A percentile compares a stretch with the other conserved stretches of the same genome.
Evolutionary conservation across 495 filamentous ascomycete genomes (phyloP).

Genomic region (Parachaetomium inaequale): DNA sequence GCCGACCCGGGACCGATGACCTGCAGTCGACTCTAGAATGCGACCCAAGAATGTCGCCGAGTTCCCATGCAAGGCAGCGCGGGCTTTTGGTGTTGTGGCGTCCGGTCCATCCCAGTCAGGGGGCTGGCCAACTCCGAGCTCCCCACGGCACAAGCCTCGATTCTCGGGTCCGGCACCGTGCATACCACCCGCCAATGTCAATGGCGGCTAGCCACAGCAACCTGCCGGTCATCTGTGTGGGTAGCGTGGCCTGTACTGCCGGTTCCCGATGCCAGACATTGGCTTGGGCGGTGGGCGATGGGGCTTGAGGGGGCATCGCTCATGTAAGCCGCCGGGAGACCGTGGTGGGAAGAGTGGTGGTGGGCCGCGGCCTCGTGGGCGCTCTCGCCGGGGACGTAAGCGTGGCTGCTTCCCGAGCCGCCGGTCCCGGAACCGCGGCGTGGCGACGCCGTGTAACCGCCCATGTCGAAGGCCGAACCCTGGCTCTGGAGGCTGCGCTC

Average conservation of each 20-base stretch:
- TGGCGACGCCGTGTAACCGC: slow-evolving; percentile 23
- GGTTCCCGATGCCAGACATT: not conserved
- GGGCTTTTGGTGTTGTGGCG: not conserved
- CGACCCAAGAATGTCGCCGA: not conserved
- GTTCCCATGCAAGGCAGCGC: not conserved
- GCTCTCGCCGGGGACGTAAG: slow-evolving; percentile 29
- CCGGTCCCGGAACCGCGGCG: slow-evolving; percentile 24
- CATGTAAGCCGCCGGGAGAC: not conserved
- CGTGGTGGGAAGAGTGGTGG: not conserved
- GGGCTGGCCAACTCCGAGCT: not conserved
- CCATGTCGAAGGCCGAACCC: slow-evolving; percentile 21
- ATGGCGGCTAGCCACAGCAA: slow-evolving; percentile 21
- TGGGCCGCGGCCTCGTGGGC: slow-evolving; percentile 9
- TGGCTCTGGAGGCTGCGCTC: slow-evolving; percentile 14
- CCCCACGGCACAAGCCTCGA: not conserved
- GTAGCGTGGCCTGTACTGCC: slow-evolving; percentile 5
- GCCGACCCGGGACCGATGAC: not conserved
- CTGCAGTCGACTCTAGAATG: not conserved
- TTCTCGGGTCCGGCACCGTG: not conserved
- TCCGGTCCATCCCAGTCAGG: not conserved
- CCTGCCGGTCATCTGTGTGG: slow-evolving; percentile 19
- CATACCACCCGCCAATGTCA: not conserved
- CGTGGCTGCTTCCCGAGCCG: not conserved
- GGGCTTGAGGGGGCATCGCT: not conserved
- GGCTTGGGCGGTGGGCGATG: slow-evolving; percentile 9